Evolutionary conservation across 306 rosid species (phyloP).

Genomic region (Glycyrrhiza uralensis): DNA sequence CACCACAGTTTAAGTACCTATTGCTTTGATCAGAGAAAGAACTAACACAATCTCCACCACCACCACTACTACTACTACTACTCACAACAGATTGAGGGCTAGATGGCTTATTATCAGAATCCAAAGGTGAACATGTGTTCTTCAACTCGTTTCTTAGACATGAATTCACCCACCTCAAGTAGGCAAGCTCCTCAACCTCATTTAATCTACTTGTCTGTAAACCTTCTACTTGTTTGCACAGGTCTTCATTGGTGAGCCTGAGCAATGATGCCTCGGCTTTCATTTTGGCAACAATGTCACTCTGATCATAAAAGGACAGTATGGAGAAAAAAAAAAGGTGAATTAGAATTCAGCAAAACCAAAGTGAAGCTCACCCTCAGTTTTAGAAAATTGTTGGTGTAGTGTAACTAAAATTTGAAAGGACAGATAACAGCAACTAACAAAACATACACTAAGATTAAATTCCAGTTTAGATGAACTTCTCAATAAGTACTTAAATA

Average conservation of each 20-base stretch:
- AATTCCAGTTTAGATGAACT: not conserved
- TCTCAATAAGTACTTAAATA: not conserved
- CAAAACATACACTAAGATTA: not conserved
- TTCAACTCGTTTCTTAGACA: slow-evolving; percentile 82
- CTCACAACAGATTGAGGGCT: slow-evolving; percentile 54
- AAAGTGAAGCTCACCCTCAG: not conserved
- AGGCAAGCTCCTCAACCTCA: slow-evolving; percentile 98
- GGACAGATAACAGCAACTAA: not conserved
- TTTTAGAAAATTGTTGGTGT: not conserved
- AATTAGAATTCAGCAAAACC: not conserved
- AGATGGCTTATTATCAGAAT: slow-evolving; percentile 55
- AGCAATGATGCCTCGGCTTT: slow-evolving; percentile 88
- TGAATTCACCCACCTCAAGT: slow-evolving; percentile 96
- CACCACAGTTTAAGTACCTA: slow-evolving; percentile 37
- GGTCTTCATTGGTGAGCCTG: slow-evolving; percentile 81
- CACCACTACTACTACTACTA: no score
- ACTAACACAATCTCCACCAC: slow-evolving; percentile 42
- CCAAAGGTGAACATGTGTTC: slow-evolving; percentile 52
- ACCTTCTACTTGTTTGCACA: slow-evolving; percentile 94
- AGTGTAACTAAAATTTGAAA: not conserved
- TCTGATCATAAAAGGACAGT: slow-evolving; percentile 34
- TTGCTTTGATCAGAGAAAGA: slow-evolving; percentile 52
- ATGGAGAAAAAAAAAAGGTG: not conserved
- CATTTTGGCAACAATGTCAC: slow-evolving; percentile 70
- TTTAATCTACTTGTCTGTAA: slow-evolving; percentile 85